Conservation (phyloP, 257 asterid genomes). For the Leptodermis oblonga region DNA sequence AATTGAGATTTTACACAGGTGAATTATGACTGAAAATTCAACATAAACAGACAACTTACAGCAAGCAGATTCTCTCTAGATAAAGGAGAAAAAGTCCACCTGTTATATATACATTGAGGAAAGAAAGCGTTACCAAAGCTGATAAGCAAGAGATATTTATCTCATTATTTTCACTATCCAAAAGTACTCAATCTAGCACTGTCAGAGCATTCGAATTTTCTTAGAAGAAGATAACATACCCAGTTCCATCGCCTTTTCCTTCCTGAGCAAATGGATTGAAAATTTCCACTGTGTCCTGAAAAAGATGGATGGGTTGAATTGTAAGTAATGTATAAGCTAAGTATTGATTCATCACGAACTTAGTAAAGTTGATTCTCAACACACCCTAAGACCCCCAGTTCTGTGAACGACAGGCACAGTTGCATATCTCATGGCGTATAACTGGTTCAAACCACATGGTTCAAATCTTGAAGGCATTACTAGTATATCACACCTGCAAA, state of each 20-base stretch:
- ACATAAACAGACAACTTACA: constrained; percentile 45
- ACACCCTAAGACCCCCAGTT: constrained; percentile 93
- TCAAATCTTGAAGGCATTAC: constrained; percentile 96
- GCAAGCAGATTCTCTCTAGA: constrained; percentile 53
- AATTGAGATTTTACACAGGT: background rate
- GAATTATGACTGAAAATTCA: background rate
- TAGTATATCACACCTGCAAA: constrained; percentile 85
- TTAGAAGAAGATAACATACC: constrained; percentile 48
- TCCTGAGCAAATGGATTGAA: constrained; percentile 71
- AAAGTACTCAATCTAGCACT: background rate
- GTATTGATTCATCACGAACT: background rate
- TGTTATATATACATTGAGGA: constrained; percentile 31
- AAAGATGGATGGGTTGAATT: background rate
- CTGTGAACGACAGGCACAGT: constrained; percentile 82
- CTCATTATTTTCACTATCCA: background rate
- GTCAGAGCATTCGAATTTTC: background rate
- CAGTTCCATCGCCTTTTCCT: constrained; percentile 82
- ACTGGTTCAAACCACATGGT: constrained; percentile 92
- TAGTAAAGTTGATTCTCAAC: constrained; percentile 23
- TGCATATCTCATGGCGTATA: constrained; percentile 97
- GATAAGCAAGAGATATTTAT: background rate
- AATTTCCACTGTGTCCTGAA: constrained; percentile 78
- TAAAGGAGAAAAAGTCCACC: constrained; percentile 95
- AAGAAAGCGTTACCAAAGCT: background rate
- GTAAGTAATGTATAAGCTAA: background rate